These are phyloP conservation scores for Purpureocillium lavendulum DNA, from an alignment of 2,329 filamentous ascomycete genomes.

Conservation along the genomic window DNA sequence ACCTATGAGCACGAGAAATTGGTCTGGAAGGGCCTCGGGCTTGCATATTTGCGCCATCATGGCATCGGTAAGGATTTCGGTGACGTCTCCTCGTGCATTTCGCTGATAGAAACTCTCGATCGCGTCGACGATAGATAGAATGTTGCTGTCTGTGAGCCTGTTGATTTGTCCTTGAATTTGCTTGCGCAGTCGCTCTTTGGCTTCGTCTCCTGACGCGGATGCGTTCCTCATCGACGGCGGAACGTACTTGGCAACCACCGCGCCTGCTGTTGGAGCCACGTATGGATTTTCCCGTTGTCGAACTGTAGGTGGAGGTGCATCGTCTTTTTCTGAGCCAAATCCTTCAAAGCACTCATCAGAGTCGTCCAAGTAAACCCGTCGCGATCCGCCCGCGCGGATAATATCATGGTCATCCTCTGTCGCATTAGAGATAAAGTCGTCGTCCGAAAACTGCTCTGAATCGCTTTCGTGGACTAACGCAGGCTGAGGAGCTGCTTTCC, in stretches of 20 bases:
- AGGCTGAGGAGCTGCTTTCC: conserved; percentile 13
- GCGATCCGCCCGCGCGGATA: background rate
- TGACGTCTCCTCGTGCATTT: conserved; percentile 82
- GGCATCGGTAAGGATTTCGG: conserved; percentile 67
- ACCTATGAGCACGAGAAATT: conserved; percentile 82
- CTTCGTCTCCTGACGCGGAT: conserved; percentile 56
- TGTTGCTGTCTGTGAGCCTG: conserved; percentile 82
- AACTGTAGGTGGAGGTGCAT: conserved; percentile 26
- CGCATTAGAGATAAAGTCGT: too few species aligned
- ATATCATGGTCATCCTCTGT: conserved; percentile 12
- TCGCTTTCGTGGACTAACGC: background rate
- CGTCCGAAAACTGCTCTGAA: background rate
- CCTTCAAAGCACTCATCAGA: conserved; percentile 28
- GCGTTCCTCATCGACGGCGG: conserved; percentile 73
- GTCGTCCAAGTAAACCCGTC: conserved; percentile 3
- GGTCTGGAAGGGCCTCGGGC: conserved; percentile 70
- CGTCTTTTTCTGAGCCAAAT: conserved; percentile 25
- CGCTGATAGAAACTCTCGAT: conserved; percentile 77
- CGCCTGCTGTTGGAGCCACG: conserved; percentile 54
- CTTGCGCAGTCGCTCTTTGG: conserved; percentile 60
- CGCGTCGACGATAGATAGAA: conserved; percentile 74
- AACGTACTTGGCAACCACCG: conserved; percentile 64
- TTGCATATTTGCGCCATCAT: conserved; percentile 75
- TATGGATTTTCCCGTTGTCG: conserved; percentile 78
- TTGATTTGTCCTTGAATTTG: conserved; percentile 87